Conservation (phyloP, 352 stramenopile species). For the Aphanomyces invadans region DNA sequence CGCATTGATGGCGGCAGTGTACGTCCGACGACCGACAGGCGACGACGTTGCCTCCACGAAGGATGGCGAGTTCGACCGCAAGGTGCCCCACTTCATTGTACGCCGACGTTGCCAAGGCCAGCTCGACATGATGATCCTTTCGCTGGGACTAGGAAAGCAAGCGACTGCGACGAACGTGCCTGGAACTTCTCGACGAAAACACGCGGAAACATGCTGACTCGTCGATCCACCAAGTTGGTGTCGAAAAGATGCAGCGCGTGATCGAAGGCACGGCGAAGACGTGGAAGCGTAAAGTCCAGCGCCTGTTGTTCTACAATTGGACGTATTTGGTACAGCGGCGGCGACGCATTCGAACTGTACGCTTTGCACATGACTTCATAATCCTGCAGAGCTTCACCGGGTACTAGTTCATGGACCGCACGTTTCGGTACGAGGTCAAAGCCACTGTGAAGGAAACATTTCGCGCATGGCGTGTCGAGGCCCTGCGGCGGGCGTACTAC, state of each 20-base stretch:
- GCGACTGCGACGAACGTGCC: constrained; percentile 37
- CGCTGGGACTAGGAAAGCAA: constrained; percentile 43
- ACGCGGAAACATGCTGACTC: constrained; percentile 40
- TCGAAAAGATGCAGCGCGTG: constrained; percentile 41
- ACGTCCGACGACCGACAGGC: not conserved
- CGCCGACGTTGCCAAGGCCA: too few species aligned
- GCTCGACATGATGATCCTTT: too few species aligned
- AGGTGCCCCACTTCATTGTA: constrained; percentile 56
- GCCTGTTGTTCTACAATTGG: constrained; percentile 18
- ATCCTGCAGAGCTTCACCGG: not conserved
- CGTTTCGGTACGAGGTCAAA: constrained; percentile 46
- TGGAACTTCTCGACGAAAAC: constrained; percentile 45
- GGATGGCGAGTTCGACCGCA: constrained; percentile 31
- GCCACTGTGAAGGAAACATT: constrained; percentile 55
- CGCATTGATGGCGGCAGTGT: constrained; percentile 1
- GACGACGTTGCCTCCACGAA: not conserved
- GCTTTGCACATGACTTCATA: not conserved
- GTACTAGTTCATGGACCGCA: constrained; percentile 47
- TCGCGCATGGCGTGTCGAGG: constrained; percentile 62
- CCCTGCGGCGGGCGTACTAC: constrained; percentile 57
- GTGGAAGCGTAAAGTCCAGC: constrained; percentile 30
- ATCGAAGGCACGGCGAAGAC: constrained; percentile 28
- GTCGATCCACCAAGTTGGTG: not conserved
- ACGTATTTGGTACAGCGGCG: not conserved
- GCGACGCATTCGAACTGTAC: constrained; percentile 34